A percentile compares a stretch with the other conserved stretches of the same genome.
Evolutionary conservation across 2,329 filamentous ascomycete genomes (phyloP).

Genomic region (Cladophialophora immunda): DNA sequence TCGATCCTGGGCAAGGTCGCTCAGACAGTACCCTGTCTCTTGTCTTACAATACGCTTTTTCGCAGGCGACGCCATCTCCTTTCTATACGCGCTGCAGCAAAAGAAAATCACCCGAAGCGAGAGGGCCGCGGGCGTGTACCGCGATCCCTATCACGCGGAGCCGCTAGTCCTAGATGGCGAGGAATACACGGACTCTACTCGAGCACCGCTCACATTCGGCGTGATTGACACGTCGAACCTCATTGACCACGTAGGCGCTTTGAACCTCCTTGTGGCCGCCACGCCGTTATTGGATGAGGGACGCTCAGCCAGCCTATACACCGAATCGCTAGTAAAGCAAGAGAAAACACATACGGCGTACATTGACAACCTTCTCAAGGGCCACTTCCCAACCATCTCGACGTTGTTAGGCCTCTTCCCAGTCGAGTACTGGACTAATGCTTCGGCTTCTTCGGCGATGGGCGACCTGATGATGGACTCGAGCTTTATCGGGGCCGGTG

Average conservation of each 20-base stretch:
- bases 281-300: conserved; percentile 57
- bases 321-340: conserved; percentile 55
- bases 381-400: conserved; percentile 58
- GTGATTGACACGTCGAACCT: conserved; percentile 65
- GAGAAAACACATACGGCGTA: conserved; percentile 43
- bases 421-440: conserved; percentile 61
- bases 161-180: conserved; percentile 53
- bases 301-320: conserved; percentile 60
- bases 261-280: conserved; percentile 59
- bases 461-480: conserved; percentile 15
- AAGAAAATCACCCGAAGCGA: conserved; percentile 43
- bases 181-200: conserved; percentile 50
- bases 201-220: conserved; percentile 59
- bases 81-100: conserved; percentile 63
- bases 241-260: conserved; percentile 53
- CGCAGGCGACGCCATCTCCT: conserved; percentile 59
- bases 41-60: conserved; percentile 57
- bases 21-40: conserved; percentile 30
- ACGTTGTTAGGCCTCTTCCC: conserved; percentile 62
- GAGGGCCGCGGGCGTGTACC: conserved; percentile 54
- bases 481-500: background rate
- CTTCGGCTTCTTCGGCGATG: conserved; percentile 25
- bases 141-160: conserved; percentile 51
- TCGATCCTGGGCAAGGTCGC: conserved; percentile 38
- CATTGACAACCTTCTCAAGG: conserved; percentile 57